Evolutionary conservation across 2,329 filamentous ascomycete genomes (phyloP), one percentile per base, ranked within the genome.

Genomic region (Amesomyces nigricolor): DNA sequence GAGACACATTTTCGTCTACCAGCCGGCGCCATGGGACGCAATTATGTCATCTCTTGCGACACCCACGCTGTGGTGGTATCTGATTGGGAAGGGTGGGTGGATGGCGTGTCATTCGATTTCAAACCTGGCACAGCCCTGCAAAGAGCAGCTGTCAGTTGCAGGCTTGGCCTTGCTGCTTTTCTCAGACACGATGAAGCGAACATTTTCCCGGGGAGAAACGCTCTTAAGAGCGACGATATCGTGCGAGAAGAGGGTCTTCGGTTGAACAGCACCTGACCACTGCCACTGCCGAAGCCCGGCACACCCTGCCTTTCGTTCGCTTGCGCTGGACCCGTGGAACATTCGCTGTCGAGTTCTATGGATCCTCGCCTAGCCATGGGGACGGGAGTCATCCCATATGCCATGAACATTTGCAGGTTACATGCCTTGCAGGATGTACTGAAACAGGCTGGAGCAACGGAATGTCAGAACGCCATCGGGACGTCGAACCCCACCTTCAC

Each of bases 21-120:
- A 13, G 8, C 14, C 35, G 8, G 10, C 11, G 5, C 22, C 17
- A 22, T 17, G 32, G 32, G 49, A 49, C 44, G 46, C 53, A 47
- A 57, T 62, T 60, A 62, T 62, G 60, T 62, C 58, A 59, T 61
- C 43, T 44, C 47, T 45, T 22, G 38, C 22, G 35, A 46, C 11
- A 35, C 29, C 45, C 38, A 32, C 29, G 38, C 22, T 8, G 22
- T 39, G 17, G 47, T 44, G 55, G 2, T 29, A 47, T 52, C 35
- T 59, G 51, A 60, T 58, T 59, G 53, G 52, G 47, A 58, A 40
- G 17, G 40, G 45, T 43, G 48, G 37, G 30, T 26, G 39, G 40
- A 37, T 42, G 53, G 42, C 52, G 46, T 56, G 57, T 53, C 51
- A 57, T 43, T 50, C 44, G 56, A 39, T 22, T 53, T 47, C n/a